Evolutionary conservation across 306 rosid species (phyloP).

Genomic region (Pyrus betulifolia): DNA sequence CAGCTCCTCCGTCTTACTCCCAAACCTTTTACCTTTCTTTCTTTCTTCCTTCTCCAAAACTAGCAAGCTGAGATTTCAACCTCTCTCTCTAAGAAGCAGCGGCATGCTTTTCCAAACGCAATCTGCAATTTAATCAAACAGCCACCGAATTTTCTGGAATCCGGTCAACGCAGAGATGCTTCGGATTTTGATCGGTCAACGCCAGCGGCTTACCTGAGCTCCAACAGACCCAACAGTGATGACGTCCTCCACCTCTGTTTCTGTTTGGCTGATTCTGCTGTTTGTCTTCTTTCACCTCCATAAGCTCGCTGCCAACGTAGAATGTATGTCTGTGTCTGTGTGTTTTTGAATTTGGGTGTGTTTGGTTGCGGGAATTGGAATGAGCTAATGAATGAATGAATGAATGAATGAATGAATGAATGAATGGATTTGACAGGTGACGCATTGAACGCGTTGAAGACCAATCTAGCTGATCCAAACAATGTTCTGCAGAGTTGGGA

Average conservation of each 20-base stretch:
- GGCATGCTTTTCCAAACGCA: background rate
- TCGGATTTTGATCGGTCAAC: background rate
- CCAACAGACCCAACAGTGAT: background rate
- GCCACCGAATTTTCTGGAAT: background rate
- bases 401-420: constrained; percentile 1
- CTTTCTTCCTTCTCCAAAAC: no score
- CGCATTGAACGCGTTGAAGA: constrained; percentile 75
- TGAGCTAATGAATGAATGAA: constrained; percentile 19
- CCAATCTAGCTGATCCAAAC: constrained; percentile 69
- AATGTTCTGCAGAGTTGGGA: constrained; percentile 90
- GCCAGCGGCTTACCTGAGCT: background rate
- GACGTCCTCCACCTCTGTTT: constrained; percentile 5
- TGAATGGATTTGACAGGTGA: constrained; percentile 43
- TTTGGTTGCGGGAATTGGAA: background rate
- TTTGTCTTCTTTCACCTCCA: constrained; percentile 22
- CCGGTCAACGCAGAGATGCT: background rate
- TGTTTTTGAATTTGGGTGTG: constrained; percentile 5
- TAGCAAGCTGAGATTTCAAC: no score
- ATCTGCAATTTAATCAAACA: background rate
- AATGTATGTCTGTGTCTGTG: constrained; percentile 33
- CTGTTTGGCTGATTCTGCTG: constrained; percentile 40
- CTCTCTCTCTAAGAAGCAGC: no score
- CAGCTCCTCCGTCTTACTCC: no score
- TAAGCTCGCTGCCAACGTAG: constrained; percentile 46
- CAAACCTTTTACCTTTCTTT: no score